A percentile compares a stretch with the other conserved stretches of the same genome.
Evolutionary conservation across 441 rosid genomes (phyloP).

Genomic region (Manihot esculenta): DNA sequence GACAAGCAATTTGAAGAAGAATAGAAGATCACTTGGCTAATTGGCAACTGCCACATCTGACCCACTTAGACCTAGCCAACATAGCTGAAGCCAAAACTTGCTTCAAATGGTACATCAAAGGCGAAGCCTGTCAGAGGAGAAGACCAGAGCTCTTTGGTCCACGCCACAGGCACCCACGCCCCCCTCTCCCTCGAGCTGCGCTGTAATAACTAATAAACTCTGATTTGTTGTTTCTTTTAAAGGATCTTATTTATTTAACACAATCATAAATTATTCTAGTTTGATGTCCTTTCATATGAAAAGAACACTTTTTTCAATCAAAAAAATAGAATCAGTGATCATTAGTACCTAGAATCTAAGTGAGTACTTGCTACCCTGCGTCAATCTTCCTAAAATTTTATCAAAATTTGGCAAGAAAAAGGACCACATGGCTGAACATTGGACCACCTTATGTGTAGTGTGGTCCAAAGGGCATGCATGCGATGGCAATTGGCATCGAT

Average conservation of each 20-base stretch:
- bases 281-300: not conserved
- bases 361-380: too few species aligned
- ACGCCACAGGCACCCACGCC: not conserved
- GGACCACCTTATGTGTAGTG: slow-evolving; percentile 3
- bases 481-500: not conserved
- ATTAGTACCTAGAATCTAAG: not conserved
- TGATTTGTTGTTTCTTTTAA: slow-evolving; percentile 3
- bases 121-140: not conserved
- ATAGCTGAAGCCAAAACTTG: not conserved
- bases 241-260: not conserved
- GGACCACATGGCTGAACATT: not conserved
- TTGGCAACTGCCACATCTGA: too few species aligned
- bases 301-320: not conserved
- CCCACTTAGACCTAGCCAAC: too few species aligned
- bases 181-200: too few species aligned
- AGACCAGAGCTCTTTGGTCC: not conserved
- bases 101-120: not conserved
- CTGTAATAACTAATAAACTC: not conserved
- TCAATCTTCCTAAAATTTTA: not conserved
- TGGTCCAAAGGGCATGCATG: slow-evolving; percentile 4
- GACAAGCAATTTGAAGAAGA: too few species aligned
- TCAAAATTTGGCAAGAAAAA: not conserved
- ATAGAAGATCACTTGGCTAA: too few species aligned
- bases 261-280: not conserved
- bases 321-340: not conserved